phyloP scores from a whole-genome alignment of 2,329 filamentous ascomycete species.

The Alternaria longipes region DNA sequence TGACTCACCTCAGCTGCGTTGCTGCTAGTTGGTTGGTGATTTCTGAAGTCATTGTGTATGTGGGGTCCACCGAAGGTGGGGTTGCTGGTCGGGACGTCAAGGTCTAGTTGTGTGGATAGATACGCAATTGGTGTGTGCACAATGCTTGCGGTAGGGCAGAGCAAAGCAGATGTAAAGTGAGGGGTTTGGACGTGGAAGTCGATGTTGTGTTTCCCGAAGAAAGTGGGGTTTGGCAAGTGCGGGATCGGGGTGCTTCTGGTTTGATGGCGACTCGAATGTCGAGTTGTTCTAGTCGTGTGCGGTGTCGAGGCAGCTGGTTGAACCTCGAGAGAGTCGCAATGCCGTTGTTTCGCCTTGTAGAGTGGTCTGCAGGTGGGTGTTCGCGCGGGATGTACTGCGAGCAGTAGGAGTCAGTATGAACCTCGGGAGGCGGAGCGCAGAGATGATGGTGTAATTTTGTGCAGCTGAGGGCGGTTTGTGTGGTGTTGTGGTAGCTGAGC shows the following conservation, averaged over 20 bases:
- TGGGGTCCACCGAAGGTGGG: constrained; percentile 37
- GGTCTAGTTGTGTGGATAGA: constrained; percentile 15
- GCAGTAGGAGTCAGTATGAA: constrained; percentile 17
- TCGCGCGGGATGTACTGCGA: constrained; percentile 20
- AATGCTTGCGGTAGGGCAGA: constrained; percentile 30
- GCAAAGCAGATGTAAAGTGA: constrained; percentile 29
- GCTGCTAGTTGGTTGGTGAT: constrained; percentile 66
- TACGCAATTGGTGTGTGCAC: constrained; percentile 25
- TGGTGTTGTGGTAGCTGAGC: constrained; percentile 38
- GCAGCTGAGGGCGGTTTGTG: constrained; percentile 29
- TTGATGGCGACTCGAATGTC: constrained; percentile 23
- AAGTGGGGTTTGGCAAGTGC: constrained; percentile 24
- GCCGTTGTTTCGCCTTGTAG: constrained; percentile 22
- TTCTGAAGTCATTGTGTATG: constrained; percentile 57
- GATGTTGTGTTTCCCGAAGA: constrained; percentile 19
- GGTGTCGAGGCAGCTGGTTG: constrained; percentile 22
- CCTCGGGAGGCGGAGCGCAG: constrained; percentile 20
- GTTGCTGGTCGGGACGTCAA: constrained; percentile 26
- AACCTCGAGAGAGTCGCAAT: constrained; percentile 16
- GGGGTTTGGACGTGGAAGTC: constrained; percentile 25
- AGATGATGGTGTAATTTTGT: constrained; percentile 32
- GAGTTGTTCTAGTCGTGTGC: constrained; percentile 10
- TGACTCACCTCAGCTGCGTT: constrained; percentile 59
- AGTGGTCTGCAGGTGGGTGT: constrained; percentile 22
- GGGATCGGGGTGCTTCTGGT: constrained; percentile 19